These are phyloP conservation scores for Hemerocallis citrina DNA, from an alignment of 106 monocot species.

Conservation along the genomic window DNA sequence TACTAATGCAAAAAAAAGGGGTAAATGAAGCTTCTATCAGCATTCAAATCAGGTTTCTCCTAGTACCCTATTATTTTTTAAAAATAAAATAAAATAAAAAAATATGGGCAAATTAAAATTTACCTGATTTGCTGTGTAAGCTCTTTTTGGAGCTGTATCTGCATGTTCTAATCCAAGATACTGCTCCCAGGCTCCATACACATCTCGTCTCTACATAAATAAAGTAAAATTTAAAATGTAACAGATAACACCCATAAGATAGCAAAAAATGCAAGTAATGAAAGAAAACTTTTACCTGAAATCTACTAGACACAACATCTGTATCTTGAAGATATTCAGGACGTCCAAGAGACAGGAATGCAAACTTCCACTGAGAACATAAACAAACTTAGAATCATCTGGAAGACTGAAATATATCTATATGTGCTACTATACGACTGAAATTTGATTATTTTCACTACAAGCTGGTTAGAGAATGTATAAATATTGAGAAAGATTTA, in stretches of 20 bases:
- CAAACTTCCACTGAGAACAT: slow-evolving; percentile 86
- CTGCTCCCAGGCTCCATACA: slow-evolving; percentile 97
- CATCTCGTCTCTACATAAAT: slow-evolving; percentile 24
- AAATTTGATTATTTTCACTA: too few relatives aligned
- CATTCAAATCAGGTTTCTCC: background rate
- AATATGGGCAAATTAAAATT: background rate
- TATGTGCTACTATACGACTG: background rate
- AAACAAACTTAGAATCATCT: background rate
- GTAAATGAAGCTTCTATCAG: background rate
- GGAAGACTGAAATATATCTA: background rate
- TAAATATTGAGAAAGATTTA: slow-evolving; percentile 11
- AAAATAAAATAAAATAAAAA: background rate
- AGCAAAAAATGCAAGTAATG: background rate
- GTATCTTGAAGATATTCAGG: slow-evolving; percentile 92
- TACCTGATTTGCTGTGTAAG: slow-evolving; percentile 38
- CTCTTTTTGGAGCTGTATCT: slow-evolving; percentile 80
- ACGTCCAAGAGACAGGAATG: slow-evolving; percentile 72
- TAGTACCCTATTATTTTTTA: background rate
- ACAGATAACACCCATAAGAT: background rate
- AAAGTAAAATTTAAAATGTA: background rate
- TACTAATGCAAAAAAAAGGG: background rate
- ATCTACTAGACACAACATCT: slow-evolving; percentile 61
- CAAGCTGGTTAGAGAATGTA: background rate
- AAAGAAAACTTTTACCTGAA: slow-evolving; percentile 43
- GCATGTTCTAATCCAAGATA: slow-evolving; percentile 94